These are phyloP conservation scores for Triticum dicoccoides DNA, from an alignment of 176 grass and related monocot genomes.

Conservation along the genomic window DNA sequence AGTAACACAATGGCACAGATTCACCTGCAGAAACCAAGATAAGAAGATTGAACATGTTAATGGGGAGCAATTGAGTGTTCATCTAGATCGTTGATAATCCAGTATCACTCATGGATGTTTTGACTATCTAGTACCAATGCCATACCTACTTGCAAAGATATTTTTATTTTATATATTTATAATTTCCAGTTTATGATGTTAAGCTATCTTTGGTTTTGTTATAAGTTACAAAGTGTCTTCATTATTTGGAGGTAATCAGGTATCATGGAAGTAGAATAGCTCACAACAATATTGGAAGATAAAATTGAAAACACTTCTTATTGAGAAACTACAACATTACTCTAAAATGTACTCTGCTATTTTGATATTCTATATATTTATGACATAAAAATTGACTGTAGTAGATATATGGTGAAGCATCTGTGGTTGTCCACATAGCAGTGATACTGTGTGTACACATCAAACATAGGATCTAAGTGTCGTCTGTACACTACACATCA, in stretches of 20 bases:
- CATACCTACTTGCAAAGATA: neutral
- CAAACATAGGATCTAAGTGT: neutral
- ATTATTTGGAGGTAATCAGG: neutral
- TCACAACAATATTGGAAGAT: neutral
- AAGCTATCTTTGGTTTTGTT: neutral
- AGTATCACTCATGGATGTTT: neutral
- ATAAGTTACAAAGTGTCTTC: neutral
- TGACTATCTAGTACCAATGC: neutral
- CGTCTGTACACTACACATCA: neutral
- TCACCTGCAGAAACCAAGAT: conserved; percentile 37
- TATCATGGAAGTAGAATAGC: neutral
- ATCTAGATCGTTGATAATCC: neutral
- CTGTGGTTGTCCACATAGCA: neutral
- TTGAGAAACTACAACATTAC: neutral
- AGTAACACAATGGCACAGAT: conserved; percentile 28
- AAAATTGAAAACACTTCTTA: neutral
- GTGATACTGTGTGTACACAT: neutral
- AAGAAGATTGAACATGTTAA: conserved; percentile 22
- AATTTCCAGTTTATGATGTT: neutral
- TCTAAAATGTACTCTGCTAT: neutral
- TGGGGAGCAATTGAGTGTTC: conserved; percentile 1
- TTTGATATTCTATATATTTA: neutral
- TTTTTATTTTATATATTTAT: neutral
- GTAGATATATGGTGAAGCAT: neutral
- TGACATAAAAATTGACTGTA: too few species aligned